Percentiles rank a stretch among this genome's conserved stretches.
phyloP scores from a whole-genome alignment of 2,329 filamentous ascomycete genomes.

The Bipolaris zeicola region DNA sequence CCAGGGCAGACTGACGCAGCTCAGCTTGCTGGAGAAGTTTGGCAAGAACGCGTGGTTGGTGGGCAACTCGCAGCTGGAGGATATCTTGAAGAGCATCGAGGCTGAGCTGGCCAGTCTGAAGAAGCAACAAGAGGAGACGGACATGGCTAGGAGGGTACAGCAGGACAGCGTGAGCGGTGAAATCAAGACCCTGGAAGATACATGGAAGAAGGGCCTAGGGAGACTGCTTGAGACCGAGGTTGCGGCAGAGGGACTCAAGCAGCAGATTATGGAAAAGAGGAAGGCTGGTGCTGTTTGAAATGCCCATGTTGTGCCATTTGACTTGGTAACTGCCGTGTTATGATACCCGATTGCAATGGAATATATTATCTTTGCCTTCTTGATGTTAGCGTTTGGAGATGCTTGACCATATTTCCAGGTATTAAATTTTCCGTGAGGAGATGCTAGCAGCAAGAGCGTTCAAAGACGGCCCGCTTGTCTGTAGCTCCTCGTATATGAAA shows the following conservation, averaged over 20 bases:
- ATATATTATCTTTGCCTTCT: not conserved
- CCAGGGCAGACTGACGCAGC: constrained; percentile 61
- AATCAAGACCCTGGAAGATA: constrained; percentile 73
- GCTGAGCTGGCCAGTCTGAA: constrained; percentile 72
- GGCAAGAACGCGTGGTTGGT: constrained; percentile 94
- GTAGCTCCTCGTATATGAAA: no score
- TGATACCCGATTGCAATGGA: constrained; percentile 12
- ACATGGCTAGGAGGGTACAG: constrained; percentile 68
- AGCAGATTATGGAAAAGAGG: constrained; percentile 45
- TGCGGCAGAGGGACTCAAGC: constrained; percentile 71
- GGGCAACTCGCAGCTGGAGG: constrained; percentile 79
- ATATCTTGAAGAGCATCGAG: constrained; percentile 71
- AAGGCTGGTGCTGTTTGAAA: constrained; percentile 42
- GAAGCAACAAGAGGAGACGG: constrained; percentile 73
- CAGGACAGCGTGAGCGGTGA: constrained; percentile 77
- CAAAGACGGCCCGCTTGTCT: no score
- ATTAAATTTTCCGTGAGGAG: no score
- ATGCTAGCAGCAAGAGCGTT: no score
- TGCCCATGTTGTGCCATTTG: not conserved
- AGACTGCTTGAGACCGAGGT: constrained; percentile 85
- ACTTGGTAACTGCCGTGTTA: not conserved
- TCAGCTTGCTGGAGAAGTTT: constrained; percentile 76
- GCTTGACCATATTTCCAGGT: no score
- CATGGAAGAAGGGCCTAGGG: constrained; percentile 79
- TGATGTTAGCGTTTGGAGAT: no score